Evolutionary conservation across 1,139 yeast species (phyloP).

Genomic region (Lodderomyces margitis): DNA sequence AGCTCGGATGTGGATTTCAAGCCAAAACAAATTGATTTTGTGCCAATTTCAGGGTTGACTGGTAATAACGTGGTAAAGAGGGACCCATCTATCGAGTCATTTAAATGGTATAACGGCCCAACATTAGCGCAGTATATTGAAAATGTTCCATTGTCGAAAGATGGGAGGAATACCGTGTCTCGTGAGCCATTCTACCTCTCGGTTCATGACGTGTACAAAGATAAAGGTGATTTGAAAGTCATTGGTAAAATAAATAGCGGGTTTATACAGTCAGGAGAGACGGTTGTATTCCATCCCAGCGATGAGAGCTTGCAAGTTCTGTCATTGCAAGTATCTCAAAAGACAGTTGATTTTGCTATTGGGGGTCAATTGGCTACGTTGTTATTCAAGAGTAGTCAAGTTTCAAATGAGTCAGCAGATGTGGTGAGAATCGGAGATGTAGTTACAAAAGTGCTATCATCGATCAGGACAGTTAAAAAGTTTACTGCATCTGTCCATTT

Average conservation of each 20-base stretch:
- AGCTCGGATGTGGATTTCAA: conserved; percentile 59
- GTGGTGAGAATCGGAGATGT: conserved; percentile 66
- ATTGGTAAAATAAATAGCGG: conserved; percentile 80
- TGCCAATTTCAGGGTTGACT: conserved; percentile 83
- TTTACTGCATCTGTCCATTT: conserved; percentile 60
- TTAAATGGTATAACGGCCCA: conserved; percentile 66
- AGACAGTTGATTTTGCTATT: conserved; percentile 45
- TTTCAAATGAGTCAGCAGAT: conserved; percentile 51
- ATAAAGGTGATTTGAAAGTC: conserved; percentile 44
- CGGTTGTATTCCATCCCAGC: conserved; percentile 59
- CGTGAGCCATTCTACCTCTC: conserved; percentile 48
- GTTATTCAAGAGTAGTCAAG: conserved; percentile 46
- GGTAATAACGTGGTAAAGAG: conserved; percentile 75
- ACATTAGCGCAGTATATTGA: conserved; percentile 62
- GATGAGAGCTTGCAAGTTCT: conserved; percentile 35
- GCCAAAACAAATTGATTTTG: conserved; percentile 51
- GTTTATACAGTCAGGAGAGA: conserved; percentile 72
- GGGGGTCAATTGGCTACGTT: conserved; percentile 71
- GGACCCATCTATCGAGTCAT: conserved; percentile 25
- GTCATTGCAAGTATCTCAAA: conserved; percentile 26
- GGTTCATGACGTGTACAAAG: conserved; percentile 43
- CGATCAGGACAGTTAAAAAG: conserved; percentile 46
- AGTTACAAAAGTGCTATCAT: conserved; percentile 48
- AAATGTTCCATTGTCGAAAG: conserved; percentile 19
- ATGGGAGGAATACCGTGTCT: not conserved